Conservation (phyloP, 345 rosid genomes). For the Bretschneidera sinensis region DNA sequence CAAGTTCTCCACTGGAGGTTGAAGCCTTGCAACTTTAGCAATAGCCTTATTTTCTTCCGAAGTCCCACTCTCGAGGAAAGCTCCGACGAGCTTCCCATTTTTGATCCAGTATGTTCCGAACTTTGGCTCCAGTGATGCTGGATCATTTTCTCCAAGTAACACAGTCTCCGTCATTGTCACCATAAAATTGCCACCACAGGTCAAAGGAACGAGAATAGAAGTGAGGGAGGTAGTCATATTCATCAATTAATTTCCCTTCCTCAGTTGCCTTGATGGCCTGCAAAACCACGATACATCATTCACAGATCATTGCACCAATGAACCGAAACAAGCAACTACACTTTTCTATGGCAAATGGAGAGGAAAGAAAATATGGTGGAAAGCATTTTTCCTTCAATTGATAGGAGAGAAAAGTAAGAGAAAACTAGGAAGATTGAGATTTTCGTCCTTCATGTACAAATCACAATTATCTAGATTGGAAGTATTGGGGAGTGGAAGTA, state of each 20-base stretch:
- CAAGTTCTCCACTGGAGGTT: slow-evolving; percentile 57
- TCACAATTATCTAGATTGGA: too few relatives aligned
- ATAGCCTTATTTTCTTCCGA: slow-evolving; percentile 88
- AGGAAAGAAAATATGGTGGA: too few relatives aligned
- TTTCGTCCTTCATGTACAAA: too few relatives aligned
- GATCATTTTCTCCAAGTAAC: slow-evolving; percentile 70
- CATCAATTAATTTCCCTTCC: slow-evolving; percentile 53
- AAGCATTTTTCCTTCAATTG: too few relatives aligned
- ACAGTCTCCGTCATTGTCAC: slow-evolving; percentile 94
- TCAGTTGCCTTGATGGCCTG: slow-evolving; percentile 73
- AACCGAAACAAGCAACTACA: too few relatives aligned
- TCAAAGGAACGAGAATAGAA: too few relatives aligned
- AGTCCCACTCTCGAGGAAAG: slow-evolving; percentile 76
- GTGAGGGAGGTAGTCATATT: too few relatives aligned
- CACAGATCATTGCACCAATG: too few relatives aligned
- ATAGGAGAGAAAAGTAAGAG: too few relatives aligned
- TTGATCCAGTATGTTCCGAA: slow-evolving; percentile 91
- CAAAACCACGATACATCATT: slow-evolving; percentile 17
- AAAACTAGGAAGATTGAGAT: too few relatives aligned
- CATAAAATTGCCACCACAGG: slow-evolving; percentile 97
- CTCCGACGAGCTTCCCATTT: slow-evolving; percentile 85
- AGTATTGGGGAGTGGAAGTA: too few relatives aligned
- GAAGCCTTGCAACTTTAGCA: slow-evolving; percentile 71
- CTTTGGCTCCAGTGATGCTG: slow-evolving; percentile 55
- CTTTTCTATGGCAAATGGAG: too few relatives aligned